Conservation (phyloP, 495 filamentous ascomycete genomes). For the Hypoxylon perforatum region DNA sequence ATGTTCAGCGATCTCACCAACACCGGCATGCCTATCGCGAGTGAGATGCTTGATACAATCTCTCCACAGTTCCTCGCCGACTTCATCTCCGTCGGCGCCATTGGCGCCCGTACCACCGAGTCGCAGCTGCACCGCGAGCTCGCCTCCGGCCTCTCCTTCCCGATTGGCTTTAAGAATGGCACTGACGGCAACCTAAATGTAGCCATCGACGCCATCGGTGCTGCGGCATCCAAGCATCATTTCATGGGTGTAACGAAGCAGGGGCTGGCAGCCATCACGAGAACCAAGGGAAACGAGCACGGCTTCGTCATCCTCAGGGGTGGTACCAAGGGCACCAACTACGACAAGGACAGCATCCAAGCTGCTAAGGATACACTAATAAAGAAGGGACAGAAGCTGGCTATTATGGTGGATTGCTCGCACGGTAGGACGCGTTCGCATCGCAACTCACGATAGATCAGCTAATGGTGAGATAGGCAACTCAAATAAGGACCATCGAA, state of each 20-base stretch:
- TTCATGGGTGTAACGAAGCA: conserved; percentile 99
- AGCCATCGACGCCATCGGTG: conserved; percentile 96
- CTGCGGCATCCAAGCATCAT: conserved; percentile 89
- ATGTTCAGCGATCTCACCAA: conserved; percentile 90
- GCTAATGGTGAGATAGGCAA: conserved; percentile 62
- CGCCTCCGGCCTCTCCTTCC: conserved; percentile 96
- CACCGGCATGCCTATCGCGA: conserved; percentile 90
- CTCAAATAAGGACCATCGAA: conserved; percentile 80
- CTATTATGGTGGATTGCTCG: conserved; percentile 98
- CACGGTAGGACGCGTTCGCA: conserved; percentile 68
- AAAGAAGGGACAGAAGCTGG: conserved; percentile 86
- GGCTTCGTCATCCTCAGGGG: conserved; percentile 96
- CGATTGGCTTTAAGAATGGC: conserved; percentile 99
- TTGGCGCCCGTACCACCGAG: conserved; percentile 97
- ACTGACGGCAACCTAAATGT: conserved; percentile 94
- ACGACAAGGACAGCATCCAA: conserved; percentile 83
- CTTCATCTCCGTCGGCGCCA: conserved; percentile 92
- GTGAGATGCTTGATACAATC: conserved; percentile 98
- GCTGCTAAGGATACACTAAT: conserved; percentile 79
- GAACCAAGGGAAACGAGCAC: conserved; percentile 92
- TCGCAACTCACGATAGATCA: background rate
- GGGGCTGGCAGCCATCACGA: conserved; percentile 92
- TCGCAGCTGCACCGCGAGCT: conserved; percentile 95
- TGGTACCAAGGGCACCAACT: conserved; percentile 94
- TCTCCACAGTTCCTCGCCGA: conserved; percentile 95